A percentile compares a stretch with the other conserved stretches of the same genome.
Evolutionary conservation across 768 basidiomycete species (phyloP).

Genomic region (Coprinopsis sp.): DNA sequence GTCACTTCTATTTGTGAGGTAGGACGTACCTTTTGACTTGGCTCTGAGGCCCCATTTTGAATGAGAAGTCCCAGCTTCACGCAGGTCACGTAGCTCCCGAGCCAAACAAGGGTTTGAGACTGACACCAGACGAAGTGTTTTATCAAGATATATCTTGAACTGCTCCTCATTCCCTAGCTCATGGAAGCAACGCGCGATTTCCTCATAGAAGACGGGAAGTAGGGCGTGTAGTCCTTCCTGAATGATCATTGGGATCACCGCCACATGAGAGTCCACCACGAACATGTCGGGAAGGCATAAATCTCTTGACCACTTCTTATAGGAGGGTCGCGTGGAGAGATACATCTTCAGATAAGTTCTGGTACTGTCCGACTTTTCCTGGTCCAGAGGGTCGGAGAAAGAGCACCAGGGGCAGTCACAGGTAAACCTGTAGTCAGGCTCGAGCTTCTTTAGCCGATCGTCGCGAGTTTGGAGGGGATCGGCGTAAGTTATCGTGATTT

Average conservation of each 20-base stretch:
- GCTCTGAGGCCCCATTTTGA: slow-evolving; percentile 38
- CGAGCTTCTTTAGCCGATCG: slow-evolving; percentile 29
- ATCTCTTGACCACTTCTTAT: slow-evolving; percentile 39
- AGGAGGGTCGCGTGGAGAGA: slow-evolving; percentile 33
- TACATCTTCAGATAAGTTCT: slow-evolving; percentile 24
- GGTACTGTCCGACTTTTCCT: slow-evolving; percentile 20
- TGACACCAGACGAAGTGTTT: slow-evolving; percentile 21
- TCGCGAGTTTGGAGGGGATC: slow-evolving; percentile 34
- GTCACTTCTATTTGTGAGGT: too few species aligned
- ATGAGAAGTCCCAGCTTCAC: slow-evolving; percentile 27
- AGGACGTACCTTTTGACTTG: too few species aligned
- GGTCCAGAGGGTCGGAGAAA: neutral
- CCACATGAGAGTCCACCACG: slow-evolving; percentile 33
- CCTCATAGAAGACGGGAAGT: slow-evolving; percentile 36
- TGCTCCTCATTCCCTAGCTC: slow-evolving; percentile 33
- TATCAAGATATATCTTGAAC: slow-evolving; percentile 34
- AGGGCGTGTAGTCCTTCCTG: slow-evolving; percentile 39
- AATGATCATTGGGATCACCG: slow-evolving; percentile 36
- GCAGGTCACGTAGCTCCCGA: slow-evolving; percentile 23
- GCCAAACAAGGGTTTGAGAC: slow-evolving; percentile 25
- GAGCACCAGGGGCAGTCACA: slow-evolving; percentile 38
- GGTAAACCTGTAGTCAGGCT: slow-evolving; percentile 35
- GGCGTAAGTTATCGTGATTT: slow-evolving; percentile 43
- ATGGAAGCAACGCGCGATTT: slow-evolving; percentile 38
- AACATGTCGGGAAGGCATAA: slow-evolving; percentile 35